These are phyloP conservation scores for Neurospora pannonica DNA, from an alignment of 495 filamentous ascomycete genomes.

Conservation along the genomic window DNA sequence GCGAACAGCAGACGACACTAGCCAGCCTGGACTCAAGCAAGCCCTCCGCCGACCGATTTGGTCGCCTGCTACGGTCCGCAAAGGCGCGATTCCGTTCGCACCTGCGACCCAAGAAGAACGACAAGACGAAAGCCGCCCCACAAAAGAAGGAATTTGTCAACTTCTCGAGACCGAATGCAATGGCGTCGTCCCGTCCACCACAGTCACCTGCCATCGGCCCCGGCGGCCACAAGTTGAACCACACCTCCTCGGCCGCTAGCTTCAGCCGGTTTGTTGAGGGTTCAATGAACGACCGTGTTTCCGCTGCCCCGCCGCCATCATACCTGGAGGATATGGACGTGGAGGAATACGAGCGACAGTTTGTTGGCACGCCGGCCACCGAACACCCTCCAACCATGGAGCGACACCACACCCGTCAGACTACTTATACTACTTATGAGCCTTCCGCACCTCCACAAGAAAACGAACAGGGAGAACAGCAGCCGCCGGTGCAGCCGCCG, in stretches of 20 bases:
- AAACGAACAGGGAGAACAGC: neutral
- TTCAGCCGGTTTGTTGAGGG: slow-evolving; percentile 55
- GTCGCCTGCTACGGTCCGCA: neutral
- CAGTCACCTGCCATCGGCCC: neutral
- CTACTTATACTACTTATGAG: neutral
- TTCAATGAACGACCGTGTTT: slow-evolving; percentile 67
- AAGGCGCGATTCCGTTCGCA: neutral
- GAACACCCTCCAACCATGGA: neutral
- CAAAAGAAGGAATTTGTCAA: neutral
- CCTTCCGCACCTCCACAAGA: neutral
- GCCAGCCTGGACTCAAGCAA: neutral
- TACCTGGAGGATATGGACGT: slow-evolving; percentile 46
- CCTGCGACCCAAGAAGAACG: neutral
- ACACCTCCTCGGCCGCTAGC: slow-evolving; percentile 1
- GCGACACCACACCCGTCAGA: neutral
- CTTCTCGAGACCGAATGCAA: neutral
- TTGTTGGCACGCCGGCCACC: slow-evolving; percentile 12
- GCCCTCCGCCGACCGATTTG: neutral
- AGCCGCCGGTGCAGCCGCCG: neutral
- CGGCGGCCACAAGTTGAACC: neutral
- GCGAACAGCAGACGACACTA: neutral
- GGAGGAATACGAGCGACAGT: slow-evolving; percentile 27
- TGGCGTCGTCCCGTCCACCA: neutral
- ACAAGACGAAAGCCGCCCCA: neutral
- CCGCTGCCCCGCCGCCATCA: slow-evolving; percentile 54